Conservation (phyloP, 2,329 filamentous ascomycete species). For the Beauveria caledonica region DNA sequence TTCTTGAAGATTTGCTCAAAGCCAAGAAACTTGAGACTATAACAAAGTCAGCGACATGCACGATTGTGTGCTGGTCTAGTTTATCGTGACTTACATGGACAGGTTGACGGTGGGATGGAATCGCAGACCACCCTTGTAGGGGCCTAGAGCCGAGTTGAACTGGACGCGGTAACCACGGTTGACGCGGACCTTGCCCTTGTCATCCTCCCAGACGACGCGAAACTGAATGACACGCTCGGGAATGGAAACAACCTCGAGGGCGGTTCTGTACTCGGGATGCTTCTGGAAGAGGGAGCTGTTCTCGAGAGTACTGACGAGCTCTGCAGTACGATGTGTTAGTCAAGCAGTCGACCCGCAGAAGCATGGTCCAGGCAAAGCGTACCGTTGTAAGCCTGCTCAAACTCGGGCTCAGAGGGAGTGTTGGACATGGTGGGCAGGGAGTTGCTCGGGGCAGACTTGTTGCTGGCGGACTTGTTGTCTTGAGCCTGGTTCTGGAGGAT, state of each 20-base stretch:
- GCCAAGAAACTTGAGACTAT: conserved; percentile 83
- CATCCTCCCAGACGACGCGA: conserved; percentile 94
- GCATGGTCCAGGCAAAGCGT: conserved; percentile 13
- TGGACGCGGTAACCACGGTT: conserved; percentile 95
- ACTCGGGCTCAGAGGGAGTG: conserved; percentile 85
- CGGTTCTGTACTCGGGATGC: conserved; percentile 89
- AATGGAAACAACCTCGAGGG: conserved; percentile 77
- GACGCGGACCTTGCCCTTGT: conserved; percentile 80
- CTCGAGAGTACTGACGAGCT: conserved; percentile 92
- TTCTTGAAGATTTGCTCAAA: conserved; percentile 99
- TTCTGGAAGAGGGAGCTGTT: conserved; percentile 87
- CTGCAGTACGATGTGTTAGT: conserved; percentile 35
- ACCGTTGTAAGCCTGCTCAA: conserved; percentile 98
- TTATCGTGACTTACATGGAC: conserved; percentile 40
- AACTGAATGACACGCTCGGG: conserved; percentile 97
- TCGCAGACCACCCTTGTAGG: conserved; percentile 94
- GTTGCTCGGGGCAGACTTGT: conserved; percentile 10
- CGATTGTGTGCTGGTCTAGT: not conserved
- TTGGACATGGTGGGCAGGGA: conserved; percentile 56
- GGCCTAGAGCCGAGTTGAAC: conserved; percentile 95
- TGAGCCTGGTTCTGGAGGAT: conserved; percentile 9
- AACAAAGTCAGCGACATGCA: conserved; percentile 26
- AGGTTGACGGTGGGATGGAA: conserved; percentile 86
- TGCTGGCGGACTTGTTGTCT: conserved; percentile 8
- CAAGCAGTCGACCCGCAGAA: not conserved